These are phyloP conservation scores for Auricularia sp. DNA, from an alignment of 768 basidiomycete genomes.

Conservation along the genomic window DNA sequence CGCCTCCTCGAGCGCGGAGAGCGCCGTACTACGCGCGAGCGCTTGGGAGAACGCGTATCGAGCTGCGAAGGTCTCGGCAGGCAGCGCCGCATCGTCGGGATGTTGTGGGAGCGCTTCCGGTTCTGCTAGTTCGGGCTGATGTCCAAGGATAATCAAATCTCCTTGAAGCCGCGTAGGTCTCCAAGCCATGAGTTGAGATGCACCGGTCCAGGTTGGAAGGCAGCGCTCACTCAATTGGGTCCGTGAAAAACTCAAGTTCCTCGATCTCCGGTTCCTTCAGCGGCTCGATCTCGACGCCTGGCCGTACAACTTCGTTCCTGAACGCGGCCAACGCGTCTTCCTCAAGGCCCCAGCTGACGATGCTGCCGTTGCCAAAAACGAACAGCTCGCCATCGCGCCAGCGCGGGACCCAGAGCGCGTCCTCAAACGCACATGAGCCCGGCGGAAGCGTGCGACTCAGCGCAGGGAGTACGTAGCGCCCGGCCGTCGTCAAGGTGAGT, in stretches of 20 bases:
- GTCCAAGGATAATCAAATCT: conserved; percentile 83
- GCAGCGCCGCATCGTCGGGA: conserved; percentile 29
- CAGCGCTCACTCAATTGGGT: conserved; percentile 67
- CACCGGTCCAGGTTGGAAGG: background rate
- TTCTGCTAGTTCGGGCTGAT: conserved; percentile 45
- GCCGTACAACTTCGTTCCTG: conserved; percentile 43
- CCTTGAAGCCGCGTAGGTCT: conserved; percentile 85
- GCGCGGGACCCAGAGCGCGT: conserved; percentile 69
- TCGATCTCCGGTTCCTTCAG: conserved; percentile 71
- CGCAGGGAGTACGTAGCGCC: conserved; percentile 62
- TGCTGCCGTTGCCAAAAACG: conserved; percentile 78
- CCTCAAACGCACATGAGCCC: conserved; percentile 29
- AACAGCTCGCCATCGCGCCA: conserved; percentile 79
- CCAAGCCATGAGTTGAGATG: background rate
- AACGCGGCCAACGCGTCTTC: conserved; percentile 63
- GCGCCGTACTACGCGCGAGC: conserved; percentile 76
- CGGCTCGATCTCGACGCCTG: conserved; percentile 50
- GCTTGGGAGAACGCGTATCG: conserved; percentile 91
- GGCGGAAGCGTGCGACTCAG: conserved; percentile 42
- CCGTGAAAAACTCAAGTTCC: conserved; percentile 86
- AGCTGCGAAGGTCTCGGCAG: conserved; percentile 63
- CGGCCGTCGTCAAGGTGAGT: conserved; percentile 78
- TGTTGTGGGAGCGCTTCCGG: conserved; percentile 33
- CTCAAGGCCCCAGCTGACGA: conserved; percentile 82
- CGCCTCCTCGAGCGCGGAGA: conserved; percentile 78